These are phyloP conservation scores for Apiospora sp. DNA, from an alignment of 2,329 filamentous ascomycete species.

Conservation along the genomic window DNA sequence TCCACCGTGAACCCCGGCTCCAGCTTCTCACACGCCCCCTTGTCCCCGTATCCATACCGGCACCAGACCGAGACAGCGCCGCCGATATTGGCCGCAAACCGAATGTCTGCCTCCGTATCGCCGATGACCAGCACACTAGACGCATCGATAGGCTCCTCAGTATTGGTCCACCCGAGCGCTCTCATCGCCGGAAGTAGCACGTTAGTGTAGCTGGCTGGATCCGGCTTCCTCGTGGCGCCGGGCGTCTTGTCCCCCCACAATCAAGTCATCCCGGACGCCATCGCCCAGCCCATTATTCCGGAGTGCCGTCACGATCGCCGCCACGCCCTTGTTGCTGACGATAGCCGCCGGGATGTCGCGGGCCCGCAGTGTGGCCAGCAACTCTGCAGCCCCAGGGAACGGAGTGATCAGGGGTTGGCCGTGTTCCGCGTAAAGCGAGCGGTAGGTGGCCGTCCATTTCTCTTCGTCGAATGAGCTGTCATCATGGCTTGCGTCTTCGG, in stretches of 20 bases:
- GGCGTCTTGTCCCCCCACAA: conserved; percentile 31
- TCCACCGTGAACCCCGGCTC: not conserved
- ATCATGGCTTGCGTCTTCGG: not conserved
- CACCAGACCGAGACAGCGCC: conserved; percentile 30
- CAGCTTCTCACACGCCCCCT: not conserved
- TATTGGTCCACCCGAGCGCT: not conserved
- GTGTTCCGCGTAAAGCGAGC: conserved; percentile 27
- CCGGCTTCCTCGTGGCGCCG: conserved; percentile 29
- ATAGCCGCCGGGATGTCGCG: conserved; percentile 28
- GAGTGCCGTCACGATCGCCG: conserved; percentile 22
- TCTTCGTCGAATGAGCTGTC: not conserved
- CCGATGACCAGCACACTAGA: conserved; percentile 30
- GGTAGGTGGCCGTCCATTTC: conserved; percentile 24
- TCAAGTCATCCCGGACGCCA: conserved; percentile 25
- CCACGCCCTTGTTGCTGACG: conserved; percentile 30
- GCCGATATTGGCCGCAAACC: conserved; percentile 31
- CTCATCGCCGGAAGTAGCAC: conserved; percentile 29
- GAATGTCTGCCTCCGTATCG: conserved; percentile 30
- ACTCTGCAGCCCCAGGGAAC: conserved; percentile 27
- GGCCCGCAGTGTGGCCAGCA: conserved; percentile 25
- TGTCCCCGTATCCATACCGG: conserved; percentile 25
- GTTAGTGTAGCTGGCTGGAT: conserved; percentile 27
- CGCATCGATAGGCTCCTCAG: not conserved
- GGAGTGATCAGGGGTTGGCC: conserved; percentile 27
- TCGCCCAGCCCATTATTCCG: conserved; percentile 26